Percentiles rank a stretch among this genome's conserved stretches.
Conservation (phyloP, 192 early-diverging fungal species). For the Gaertneriomyces semiglobifer region DNA sequence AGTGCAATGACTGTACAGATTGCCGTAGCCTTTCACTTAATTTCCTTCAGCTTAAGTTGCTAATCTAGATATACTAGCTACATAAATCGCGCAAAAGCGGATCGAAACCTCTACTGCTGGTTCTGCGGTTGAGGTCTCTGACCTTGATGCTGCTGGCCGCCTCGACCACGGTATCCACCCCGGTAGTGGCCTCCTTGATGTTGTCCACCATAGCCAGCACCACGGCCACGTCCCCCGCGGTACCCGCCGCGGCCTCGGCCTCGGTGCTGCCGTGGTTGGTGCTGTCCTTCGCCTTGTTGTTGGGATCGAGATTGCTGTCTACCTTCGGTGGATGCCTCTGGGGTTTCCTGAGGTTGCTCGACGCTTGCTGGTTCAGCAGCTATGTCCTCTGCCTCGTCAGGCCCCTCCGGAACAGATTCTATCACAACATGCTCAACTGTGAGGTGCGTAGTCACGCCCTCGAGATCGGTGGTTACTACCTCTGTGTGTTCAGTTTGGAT, state of each 20-base stretch:
- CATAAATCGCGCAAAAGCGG: too few relatives aligned
- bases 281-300: background rate
- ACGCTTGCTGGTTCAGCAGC: background rate
- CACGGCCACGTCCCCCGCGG: conserved; percentile 11
- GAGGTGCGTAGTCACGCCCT: background rate
- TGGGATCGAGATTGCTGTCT: background rate
- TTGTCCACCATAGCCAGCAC: background rate
- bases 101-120: too few relatives aligned
- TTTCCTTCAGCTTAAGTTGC: too few relatives aligned
- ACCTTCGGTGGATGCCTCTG: background rate
- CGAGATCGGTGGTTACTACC: background rate
- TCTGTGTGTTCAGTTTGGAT: background rate
- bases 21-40: too few relatives aligned
- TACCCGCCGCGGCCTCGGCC: conserved; percentile 25
- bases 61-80: too few relatives aligned
- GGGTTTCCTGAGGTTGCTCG: background rate
- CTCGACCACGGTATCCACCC: conserved; percentile 17
- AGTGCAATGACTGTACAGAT: too few relatives aligned
- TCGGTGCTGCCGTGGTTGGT: conserved; percentile 1
- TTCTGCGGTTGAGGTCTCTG: too few relatives aligned
- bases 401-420: background rate
- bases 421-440: background rate
- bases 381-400: background rate
- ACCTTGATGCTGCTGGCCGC: conserved; percentile 6
- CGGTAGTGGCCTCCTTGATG: background rate